Evolutionary conservation across 2,329 filamentous ascomycete species (phyloP).

Genomic region (Aspergillus sclerotialis): DNA sequence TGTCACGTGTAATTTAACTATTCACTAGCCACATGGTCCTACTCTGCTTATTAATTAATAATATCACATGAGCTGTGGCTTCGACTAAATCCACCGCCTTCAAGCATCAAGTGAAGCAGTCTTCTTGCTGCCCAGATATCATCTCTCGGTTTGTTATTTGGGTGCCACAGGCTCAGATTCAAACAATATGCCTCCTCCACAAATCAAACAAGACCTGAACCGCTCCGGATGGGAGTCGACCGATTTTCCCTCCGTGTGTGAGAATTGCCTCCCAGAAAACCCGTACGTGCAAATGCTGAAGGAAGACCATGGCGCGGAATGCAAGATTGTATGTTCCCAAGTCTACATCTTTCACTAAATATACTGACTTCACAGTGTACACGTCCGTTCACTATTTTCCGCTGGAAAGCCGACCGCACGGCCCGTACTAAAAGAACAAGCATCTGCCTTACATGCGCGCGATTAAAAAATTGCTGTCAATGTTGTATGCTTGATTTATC

Average conservation of each 20-base stretch:
- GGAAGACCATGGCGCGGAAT: conserved; percentile 86
- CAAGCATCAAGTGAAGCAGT: too few relatives aligned
- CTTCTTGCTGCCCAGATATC: too few relatives aligned
- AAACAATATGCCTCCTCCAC: conserved; percentile 61
- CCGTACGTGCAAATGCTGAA: conserved; percentile 99
- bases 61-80: too few relatives aligned
- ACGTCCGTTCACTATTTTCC: conserved; percentile 89
- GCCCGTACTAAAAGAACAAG: conserved; percentile 88
- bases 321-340: conserved; percentile 51
- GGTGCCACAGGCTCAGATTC: too few relatives aligned
- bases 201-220: conserved; percentile 95
- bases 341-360: not conserved
- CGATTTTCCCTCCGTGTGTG: conserved; percentile 51
- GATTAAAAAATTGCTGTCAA: conserved; percentile 98
- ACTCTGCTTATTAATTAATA: not conserved
- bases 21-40: not conserved
- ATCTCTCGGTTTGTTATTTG: too few relatives aligned
- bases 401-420: conserved; percentile 88
- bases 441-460: conserved; percentile 92
- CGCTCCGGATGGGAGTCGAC: conserved; percentile 87
- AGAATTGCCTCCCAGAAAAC: conserved; percentile 91
- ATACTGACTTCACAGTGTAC: conserved; percentile 54
- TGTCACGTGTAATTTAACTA: too few relatives aligned
- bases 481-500: conserved; percentile 97
- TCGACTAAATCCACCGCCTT: too few relatives aligned